Conservation (phyloP, 768 basidiomycete species). For the Scleroderma citrinum region DNA sequence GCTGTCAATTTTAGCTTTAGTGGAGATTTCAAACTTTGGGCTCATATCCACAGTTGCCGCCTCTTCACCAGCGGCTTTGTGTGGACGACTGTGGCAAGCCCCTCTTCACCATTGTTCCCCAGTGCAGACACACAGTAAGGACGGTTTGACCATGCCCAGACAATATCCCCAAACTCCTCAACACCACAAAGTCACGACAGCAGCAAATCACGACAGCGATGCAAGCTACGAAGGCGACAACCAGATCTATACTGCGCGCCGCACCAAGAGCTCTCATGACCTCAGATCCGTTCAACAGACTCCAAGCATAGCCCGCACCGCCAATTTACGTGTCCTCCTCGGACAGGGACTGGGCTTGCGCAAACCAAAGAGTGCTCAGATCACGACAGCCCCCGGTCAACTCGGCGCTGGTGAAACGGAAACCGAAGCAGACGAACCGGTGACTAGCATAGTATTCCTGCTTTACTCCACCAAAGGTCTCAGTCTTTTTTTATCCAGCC, state of each 20-base stretch:
- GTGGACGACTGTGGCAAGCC: no score
- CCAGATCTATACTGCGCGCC: slow-evolving; percentile 16
- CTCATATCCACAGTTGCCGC: no score
- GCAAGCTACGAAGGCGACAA: slow-evolving; percentile 5
- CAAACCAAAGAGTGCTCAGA: slow-evolving; percentile 37
- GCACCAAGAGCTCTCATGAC: slow-evolving; percentile 18
- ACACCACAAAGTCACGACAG: neutral
- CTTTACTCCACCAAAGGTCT: slow-evolving; percentile 2
- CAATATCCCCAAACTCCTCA: slow-evolving; percentile 3
- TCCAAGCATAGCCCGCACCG: slow-evolving; percentile 9
- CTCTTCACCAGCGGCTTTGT: no score
- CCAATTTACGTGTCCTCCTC: slow-evolving; percentile 19
- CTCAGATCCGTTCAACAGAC: slow-evolving; percentile 6
- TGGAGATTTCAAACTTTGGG: no score
- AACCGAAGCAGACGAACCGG: slow-evolving; percentile 72
- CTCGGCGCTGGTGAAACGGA: slow-evolving; percentile 72
- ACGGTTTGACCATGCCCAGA: slow-evolving; percentile 2
- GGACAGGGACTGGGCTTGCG: slow-evolving; percentile 25
- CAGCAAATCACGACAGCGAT: neutral
- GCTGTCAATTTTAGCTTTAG: no score
- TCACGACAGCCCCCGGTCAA: slow-evolving; percentile 58
- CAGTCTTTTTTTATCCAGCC: slow-evolving; percentile 37
- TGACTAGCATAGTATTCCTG: slow-evolving; percentile 31
- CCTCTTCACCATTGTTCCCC: no score
- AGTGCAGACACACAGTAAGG: no score